Conservation (phyloP, 2,329 filamentous ascomycete genomes). For the Cladosporium sp. region DNA sequence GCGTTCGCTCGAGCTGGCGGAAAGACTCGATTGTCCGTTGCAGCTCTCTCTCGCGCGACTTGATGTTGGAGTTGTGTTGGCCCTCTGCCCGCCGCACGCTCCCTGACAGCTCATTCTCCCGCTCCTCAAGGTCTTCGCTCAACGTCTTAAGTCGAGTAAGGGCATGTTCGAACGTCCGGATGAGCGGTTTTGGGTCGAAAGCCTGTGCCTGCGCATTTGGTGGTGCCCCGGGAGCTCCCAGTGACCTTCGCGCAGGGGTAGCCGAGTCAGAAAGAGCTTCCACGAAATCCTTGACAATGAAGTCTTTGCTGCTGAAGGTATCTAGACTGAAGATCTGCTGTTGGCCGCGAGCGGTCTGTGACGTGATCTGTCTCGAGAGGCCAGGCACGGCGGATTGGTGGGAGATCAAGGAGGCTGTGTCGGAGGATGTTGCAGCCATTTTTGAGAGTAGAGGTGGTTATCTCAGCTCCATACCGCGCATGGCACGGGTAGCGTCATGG, state of each 20-base stretch:
- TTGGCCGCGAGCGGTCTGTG: constrained; percentile 31
- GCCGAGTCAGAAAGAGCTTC: constrained; percentile 87
- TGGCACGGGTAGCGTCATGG: background rate
- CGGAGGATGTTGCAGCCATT: constrained; percentile 41
- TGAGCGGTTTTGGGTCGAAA: constrained; percentile 96
- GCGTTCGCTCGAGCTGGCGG: constrained; percentile 79
- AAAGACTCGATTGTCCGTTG: constrained; percentile 92
- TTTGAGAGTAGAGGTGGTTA: constrained; percentile 11
- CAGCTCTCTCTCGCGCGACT: constrained; percentile 82
- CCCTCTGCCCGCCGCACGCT: constrained; percentile 88
- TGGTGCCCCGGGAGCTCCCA: constrained; percentile 47
- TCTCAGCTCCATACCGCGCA: constrained; percentile 19
- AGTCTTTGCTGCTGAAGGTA: constrained; percentile 70
- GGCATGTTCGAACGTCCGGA: constrained; percentile 85
- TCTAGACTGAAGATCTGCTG: constrained; percentile 71
- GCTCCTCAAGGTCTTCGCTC: constrained; percentile 81
- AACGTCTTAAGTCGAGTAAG: constrained; percentile 68
- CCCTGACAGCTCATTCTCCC: constrained; percentile 86
- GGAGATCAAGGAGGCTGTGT: constrained; percentile 46
- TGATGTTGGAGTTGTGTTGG: constrained; percentile 88
- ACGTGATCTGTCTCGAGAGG: constrained; percentile 24
- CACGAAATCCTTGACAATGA: constrained; percentile 97
- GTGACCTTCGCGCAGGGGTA: constrained; percentile 74
- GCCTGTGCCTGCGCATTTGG: constrained; percentile 37
- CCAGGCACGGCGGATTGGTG: constrained; percentile 31